Evolutionary conservation across 2,329 filamentous ascomycete genomes (phyloP), one percentile per base, ranked within the genome.

Genomic region (Cryphonectria japonica): DNA sequence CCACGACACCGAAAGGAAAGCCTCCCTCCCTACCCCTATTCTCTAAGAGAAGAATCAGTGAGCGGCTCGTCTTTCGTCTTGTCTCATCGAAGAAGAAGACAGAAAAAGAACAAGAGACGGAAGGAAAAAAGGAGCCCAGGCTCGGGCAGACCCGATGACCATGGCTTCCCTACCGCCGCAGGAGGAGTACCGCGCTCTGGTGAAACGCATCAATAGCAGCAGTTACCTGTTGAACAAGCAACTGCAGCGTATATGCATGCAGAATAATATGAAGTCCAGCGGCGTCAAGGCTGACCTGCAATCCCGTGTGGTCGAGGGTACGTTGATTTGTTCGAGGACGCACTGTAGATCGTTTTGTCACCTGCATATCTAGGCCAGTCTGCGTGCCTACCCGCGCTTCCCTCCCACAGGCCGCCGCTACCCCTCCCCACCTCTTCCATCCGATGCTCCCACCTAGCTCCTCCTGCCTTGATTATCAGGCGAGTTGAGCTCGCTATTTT

Each of bases 281-380:
- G 96, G 96, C 29, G 91, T 96, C 77, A 99, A 99, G 85, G 89
- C 90, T 46, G 88, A 92, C 59, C 84, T 98, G 72, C 94, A 97
- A 81, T 83, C 84, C 71, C 91, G 95, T 76, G 92, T 98, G 73
- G 88, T 92, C 74, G 85, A 88, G 71, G 88, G 96, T 98, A 85
- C 82, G 93, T 89, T 68, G 67, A 22, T 26, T 39, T 11, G 13
- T 26, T 34, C 41, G 8, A 64, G 61, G 26, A 29, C 37, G 59
- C 32, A 34, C 34, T 32, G 7, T 29, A 46, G n/a, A 29, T 46
- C n/a, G 8, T 43, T 34, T 64, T 29, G 19, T 43, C 19, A 6
- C 19, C 7, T 26, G 39, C 41, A 13, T 52, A 52, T 46, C 43
- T 37, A 73, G 66, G 29, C 63, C 52, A n/a, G 19, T 22, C 43